Percentiles rank a stretch among this genome's conserved stretches.
These are phyloP conservation scores for Jacaranda mimosifolia DNA, from an alignment of 257 asterid genomes.

Conservation along the genomic window DNA sequence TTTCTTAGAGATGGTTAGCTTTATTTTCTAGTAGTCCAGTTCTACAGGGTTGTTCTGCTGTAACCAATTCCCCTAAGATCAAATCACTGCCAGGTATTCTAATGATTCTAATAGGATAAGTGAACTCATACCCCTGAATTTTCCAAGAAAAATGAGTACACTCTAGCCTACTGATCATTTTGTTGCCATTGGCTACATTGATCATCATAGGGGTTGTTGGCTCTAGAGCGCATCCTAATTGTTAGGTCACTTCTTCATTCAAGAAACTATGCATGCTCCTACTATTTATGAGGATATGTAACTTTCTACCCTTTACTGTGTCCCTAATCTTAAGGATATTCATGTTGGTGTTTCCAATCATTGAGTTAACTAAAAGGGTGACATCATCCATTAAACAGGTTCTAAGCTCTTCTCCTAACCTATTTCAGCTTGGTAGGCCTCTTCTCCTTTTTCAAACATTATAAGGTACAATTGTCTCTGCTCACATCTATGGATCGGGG, in stretches of 20 bases:
- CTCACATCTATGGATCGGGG: not conserved
- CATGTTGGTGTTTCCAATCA: not conserved
- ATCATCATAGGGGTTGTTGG: not conserved
- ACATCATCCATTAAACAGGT: not conserved
- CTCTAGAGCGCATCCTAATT: not conserved
- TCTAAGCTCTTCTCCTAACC: not conserved
- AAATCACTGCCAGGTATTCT: too few relatives aligned
- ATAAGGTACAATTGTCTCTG: not conserved
- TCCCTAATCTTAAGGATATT: not conserved
- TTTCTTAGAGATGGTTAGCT: too few relatives aligned
- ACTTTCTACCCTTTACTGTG: not conserved
- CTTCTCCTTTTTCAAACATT: not conserved
- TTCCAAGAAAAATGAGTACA: not conserved
- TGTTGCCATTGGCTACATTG: not conserved
- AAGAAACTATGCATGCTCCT: not conserved
- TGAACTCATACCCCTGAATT: not conserved
- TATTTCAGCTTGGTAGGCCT: not conserved
- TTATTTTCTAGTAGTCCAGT: too few relatives aligned
- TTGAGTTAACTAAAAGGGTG: not conserved
- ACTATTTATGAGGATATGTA: not conserved
- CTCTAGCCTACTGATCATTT: not conserved
- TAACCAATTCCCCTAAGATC: too few relatives aligned
- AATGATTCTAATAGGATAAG: too few relatives aligned
- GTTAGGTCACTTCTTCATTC: not conserved
- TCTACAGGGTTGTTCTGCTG: too few relatives aligned